Evolutionary conservation across 2,329 filamentous ascomycete genomes (phyloP).

Genomic region (Hortaea werneckii): DNA sequence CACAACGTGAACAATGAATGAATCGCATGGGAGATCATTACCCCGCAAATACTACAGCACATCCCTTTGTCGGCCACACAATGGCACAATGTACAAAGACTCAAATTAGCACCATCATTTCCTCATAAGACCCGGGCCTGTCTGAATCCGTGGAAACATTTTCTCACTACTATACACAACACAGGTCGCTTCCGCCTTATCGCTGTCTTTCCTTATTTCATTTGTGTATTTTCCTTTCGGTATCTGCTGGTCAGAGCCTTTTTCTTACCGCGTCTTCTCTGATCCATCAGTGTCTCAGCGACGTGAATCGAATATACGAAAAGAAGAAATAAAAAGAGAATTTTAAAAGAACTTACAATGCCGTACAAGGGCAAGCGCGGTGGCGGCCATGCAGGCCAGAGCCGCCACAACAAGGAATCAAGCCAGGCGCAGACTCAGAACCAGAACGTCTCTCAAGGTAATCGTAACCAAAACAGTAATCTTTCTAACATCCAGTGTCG

Average conservation of each 20-base stretch:
- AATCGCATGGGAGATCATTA: background rate
- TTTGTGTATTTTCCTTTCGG: background rate
- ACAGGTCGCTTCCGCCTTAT: background rate
- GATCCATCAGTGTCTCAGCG: background rate
- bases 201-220: background rate
- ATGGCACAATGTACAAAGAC: background rate
- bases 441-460: background rate
- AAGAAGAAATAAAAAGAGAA: background rate
- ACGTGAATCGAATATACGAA: background rate
- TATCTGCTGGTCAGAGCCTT: background rate
- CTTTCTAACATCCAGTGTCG: background rate
- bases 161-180: background rate
- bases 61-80: background rate
- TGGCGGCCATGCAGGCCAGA: background rate
- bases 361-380: background rate
- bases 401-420: background rate
- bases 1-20: background rate
- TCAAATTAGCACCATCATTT: background rate
- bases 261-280: background rate
- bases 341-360: background rate
- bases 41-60: background rate
- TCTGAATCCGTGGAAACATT: background rate
- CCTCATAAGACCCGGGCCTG: background rate
- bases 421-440: background rate
- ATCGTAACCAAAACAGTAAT: background rate